A percentile compares a stretch with the other conserved stretches of the same genome.
These are phyloP conservation scores for Aureoboletus auriporus DNA, from an alignment of 768 basidiomycete genomes.

Conservation along the genomic window DNA sequence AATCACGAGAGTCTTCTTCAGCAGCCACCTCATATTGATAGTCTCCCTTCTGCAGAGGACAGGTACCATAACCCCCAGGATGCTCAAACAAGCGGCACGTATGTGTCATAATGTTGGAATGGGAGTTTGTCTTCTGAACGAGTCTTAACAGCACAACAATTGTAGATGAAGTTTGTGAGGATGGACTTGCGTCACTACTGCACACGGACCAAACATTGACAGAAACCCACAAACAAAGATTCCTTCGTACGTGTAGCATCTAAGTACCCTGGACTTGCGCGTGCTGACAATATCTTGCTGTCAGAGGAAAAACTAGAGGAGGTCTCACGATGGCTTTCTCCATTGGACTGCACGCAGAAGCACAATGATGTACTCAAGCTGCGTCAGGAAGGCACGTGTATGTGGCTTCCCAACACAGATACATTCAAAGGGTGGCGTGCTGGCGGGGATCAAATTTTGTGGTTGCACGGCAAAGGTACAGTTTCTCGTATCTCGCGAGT, in stretches of 20 bases:
- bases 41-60: too few species aligned
- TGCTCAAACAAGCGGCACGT: not conserved
- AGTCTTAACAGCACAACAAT: not conserved
- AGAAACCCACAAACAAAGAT: not conserved
- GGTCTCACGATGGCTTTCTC: not conserved
- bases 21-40: not conserved
- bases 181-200: not conserved
- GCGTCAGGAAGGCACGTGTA: conserved; percentile 3
- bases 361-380: not conserved
- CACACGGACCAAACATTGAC: not conserved
- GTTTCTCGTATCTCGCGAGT: not conserved
- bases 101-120: not conserved
- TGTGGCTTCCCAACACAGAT: not conserved
- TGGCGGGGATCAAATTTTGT: not conserved
- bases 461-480: conserved; percentile 2
- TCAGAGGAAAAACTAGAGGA: conserved; percentile 1
- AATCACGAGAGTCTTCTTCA: not conserved
- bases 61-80: not conserved
- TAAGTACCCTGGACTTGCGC: not conserved
- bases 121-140: not conserved
- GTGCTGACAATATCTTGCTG: not conserved
- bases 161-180: not conserved
- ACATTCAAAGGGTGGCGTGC: not conserved
- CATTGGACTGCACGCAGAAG: not conserved
- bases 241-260: not conserved